A percentile compares a stretch with the other conserved stretches of the same genome.
Evolutionary conservation across 1,284 basidiomycete species (phyloP).

Genomic region (Neotropicomus parvogracilis): DNA sequence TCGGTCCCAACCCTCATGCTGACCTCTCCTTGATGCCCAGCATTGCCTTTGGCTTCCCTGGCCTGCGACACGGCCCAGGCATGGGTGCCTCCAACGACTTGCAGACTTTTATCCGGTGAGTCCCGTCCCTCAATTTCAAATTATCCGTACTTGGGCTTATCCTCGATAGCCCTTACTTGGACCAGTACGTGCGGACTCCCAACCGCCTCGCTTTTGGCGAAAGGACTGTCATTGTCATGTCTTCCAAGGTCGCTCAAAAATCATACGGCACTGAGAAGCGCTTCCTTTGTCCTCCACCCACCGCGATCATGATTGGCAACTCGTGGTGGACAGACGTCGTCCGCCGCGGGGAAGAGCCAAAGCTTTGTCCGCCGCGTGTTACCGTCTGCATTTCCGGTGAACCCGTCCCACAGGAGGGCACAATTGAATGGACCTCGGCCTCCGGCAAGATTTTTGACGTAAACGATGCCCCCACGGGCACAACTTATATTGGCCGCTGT

Average conservation of each 20-base stretch:
- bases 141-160: conserved; percentile 15
- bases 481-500: conserved; percentile 81
- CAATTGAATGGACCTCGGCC: conserved; percentile 81
- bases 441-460: conserved; percentile 81
- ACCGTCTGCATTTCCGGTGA: conserved; percentile 92
- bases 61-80: conserved; percentile 57
- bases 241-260: conserved; percentile 94
- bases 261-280: conserved; percentile 96
- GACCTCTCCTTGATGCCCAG: conserved; percentile 57
- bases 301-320: conserved; percentile 90
- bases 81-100: conserved; percentile 66
- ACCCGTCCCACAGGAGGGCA: conserved; percentile 74
- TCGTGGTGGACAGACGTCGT: conserved; percentile 88
- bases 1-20: conserved; percentile 46
- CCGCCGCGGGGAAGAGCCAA: conserved; percentile 68
- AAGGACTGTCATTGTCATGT: conserved; percentile 92
- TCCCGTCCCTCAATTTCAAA: conserved; percentile 14
- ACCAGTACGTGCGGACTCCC: conserved; percentile 79
- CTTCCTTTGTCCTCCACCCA: conserved; percentile 95
- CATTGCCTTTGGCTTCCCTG: conserved; percentile 59
- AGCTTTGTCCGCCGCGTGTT: conserved; percentile 76
- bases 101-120: conserved; percentile 75
- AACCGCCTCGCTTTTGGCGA: conserved; percentile 91
- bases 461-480: conserved; percentile 72
- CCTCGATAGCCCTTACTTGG: conserved; percentile 63